A percentile compares a stretch with the other conserved stretches of the same genome.
Conservation (phyloP, 768 basidiomycete species). For the Cystoderma amianthinum region DNA sequence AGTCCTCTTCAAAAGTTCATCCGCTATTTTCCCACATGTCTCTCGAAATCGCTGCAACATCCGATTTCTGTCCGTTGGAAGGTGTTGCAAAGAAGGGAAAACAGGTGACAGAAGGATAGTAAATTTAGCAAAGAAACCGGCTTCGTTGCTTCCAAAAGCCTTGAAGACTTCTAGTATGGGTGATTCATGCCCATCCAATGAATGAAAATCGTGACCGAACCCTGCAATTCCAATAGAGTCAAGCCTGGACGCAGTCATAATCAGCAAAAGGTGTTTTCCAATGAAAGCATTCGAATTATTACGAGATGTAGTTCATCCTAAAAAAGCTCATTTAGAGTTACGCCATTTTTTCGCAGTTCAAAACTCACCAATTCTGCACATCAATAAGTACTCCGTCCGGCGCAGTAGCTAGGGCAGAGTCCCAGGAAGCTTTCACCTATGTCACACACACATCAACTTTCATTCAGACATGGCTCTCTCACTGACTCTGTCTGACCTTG, state of each 20-base stretch:
- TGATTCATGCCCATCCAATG: conserved; percentile 39
- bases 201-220: conserved; percentile 50
- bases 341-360: too few species aligned
- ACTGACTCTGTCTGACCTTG: conserved; percentile 25
- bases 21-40: conserved; percentile 31
- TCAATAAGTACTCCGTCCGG: conserved; percentile 28
- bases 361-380: conserved; percentile 36
- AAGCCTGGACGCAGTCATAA: conserved; percentile 23
- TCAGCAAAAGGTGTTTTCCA: not conserved
- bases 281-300: conserved; percentile 5
- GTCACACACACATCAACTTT: conserved; percentile 1
- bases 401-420: conserved; percentile 16
- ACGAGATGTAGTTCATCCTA: conserved; percentile 43
- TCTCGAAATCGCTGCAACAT: conserved; percentile 20
- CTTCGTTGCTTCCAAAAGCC: conserved; percentile 19
- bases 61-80: conserved; percentile 28
- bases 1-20: conserved; percentile 27
- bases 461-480: not conserved
- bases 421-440: conserved; percentile 26
- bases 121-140: conserved; percentile 18
- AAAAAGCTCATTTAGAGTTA: not conserved
- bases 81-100: conserved; percentile 24
- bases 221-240: conserved; percentile 55
- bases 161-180: conserved; percentile 34
- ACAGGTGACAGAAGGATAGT: conserved; percentile 27